Evolutionary conservation across 805 yeast genomes (phyloP).

Genomic region (Sugiyamaella valdiviana): DNA sequence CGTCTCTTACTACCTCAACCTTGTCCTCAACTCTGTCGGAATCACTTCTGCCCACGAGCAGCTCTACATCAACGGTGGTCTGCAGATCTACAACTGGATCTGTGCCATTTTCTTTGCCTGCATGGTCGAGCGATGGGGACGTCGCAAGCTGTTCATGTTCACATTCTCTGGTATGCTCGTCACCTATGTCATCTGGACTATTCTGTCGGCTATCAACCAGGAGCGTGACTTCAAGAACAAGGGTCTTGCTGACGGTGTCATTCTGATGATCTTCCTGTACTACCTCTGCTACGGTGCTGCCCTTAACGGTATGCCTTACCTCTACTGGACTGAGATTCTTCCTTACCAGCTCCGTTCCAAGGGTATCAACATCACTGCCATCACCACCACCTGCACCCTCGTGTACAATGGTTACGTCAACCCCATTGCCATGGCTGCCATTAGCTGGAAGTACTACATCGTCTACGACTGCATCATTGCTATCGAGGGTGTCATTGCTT

Average conservation of each 20-base stretch:
- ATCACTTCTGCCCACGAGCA: constrained; percentile 32
- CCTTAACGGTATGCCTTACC: constrained; percentile 31
- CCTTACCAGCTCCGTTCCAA: constrained; percentile 17
- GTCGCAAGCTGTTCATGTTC: constrained; percentile 13
- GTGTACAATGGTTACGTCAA: constrained; percentile 51
- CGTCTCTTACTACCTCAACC: constrained; percentile 39
- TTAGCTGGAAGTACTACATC: constrained; percentile 41
- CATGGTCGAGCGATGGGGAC: constrained; percentile 12
- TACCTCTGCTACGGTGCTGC: constrained; percentile 14
- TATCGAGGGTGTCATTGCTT: constrained; percentile 29
- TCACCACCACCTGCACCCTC: constrained; percentile 63
- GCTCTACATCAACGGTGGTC: constrained; percentile 16
- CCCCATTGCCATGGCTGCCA: constrained; percentile 39
- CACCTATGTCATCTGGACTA: constrained; percentile 34
- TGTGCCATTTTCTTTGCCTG: constrained; percentile 11
- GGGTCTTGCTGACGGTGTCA: constrained; percentile 40
- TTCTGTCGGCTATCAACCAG: constrained; percentile 42
- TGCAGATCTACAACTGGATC: constrained; percentile 9
- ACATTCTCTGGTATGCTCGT: constrained; percentile 12
- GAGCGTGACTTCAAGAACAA: constrained; percentile 38
- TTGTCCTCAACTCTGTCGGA: constrained; percentile 50
- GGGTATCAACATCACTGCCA: constrained; percentile 9
- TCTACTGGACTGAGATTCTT: constrained; percentile 33
- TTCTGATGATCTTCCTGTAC: constrained; percentile 44
- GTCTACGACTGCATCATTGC: constrained; percentile 27